A percentile compares a stretch with the other conserved stretches of the same genome.
Evolutionary conservation across 1,139 yeast species (phyloP).

Genomic region (Sporopachydermia cereana): DNA sequence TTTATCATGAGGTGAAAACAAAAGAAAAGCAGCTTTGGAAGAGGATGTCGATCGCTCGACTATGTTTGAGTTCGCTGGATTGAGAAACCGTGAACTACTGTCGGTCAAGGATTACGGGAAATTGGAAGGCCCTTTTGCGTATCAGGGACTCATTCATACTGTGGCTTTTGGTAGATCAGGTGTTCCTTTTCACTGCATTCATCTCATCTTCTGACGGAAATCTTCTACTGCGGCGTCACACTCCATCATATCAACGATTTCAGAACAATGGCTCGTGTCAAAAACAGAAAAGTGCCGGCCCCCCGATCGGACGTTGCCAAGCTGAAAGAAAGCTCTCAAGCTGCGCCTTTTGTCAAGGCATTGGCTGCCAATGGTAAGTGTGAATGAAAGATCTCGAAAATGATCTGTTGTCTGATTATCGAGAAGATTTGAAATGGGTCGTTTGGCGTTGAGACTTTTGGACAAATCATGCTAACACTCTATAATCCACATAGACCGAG

Average conservation of each 20-base stretch:
- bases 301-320: constrained; percentile 5
- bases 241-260: no score
- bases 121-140: no score
- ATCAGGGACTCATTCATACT: no score
- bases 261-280: background rate
- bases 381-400: no score
- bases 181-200: no score
- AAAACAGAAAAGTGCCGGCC: constrained; percentile 2
- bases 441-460: constrained; percentile 1
- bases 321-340: constrained; percentile 13
- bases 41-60: no score
- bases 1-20: constrained; percentile 7
- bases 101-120: no score
- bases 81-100: no score
- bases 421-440: background rate
- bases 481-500: constrained; percentile 31
- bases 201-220: no score
- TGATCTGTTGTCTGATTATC: background rate
- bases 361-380: constrained; percentile 61
- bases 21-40: constrained; percentile 15
- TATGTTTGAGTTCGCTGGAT: no score
- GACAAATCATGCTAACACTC: constrained; percentile 9
- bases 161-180: no score
- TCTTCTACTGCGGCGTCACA: no score
- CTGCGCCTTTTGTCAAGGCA: constrained; percentile 55